A percentile compares a stretch with the other conserved stretches of the same genome.
Evolutionary conservation across 2,329 filamentous ascomycete genomes (phyloP).

Genomic region (Aspergillus sp.): DNA sequence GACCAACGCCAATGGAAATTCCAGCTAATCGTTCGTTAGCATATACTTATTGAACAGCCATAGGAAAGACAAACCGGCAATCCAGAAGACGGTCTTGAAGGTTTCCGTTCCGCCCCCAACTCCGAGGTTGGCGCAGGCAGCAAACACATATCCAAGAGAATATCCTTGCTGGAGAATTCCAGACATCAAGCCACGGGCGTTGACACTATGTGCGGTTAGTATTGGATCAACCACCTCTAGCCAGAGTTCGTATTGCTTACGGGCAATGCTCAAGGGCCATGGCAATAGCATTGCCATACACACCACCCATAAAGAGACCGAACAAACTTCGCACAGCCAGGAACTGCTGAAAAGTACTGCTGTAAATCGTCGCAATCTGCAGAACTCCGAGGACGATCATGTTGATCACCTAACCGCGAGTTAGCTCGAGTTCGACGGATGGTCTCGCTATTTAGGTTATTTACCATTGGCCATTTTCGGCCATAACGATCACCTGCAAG

Average conservation of each 20-base stretch:
- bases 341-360: constrained; percentile 72
- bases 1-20: constrained; percentile 59
- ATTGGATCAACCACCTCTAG: not conserved
- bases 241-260: constrained; percentile 16
- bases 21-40: constrained; percentile 28
- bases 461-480: constrained; percentile 75
- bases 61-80: constrained; percentile 51
- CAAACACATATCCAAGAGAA: constrained; percentile 77
- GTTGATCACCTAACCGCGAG: constrained; percentile 58
- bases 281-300: constrained; percentile 77
- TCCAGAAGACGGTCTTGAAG: constrained; percentile 80
- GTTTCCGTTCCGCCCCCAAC: constrained; percentile 60
- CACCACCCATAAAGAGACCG: constrained; percentile 79
- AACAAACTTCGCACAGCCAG: constrained; percentile 75
- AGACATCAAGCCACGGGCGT: constrained; percentile 78
- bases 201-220: constrained; percentile 37
- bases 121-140: constrained; percentile 71
- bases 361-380: constrained; percentile 80
- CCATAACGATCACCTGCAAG: constrained; percentile 78
- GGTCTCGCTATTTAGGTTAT: not conserved
- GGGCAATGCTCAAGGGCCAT: constrained; percentile 79
- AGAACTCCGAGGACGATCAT: constrained; percentile 73
- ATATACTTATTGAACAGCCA: too few species aligned
- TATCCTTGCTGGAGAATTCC: constrained; percentile 84
- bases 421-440: not conserved